Percentiles rank a stretch among this genome's conserved stretches.
Evolutionary conservation across 2,329 filamentous ascomycete species (phyloP).

Genomic region (Teratosphaeria pseudoeucalypti): DNA sequence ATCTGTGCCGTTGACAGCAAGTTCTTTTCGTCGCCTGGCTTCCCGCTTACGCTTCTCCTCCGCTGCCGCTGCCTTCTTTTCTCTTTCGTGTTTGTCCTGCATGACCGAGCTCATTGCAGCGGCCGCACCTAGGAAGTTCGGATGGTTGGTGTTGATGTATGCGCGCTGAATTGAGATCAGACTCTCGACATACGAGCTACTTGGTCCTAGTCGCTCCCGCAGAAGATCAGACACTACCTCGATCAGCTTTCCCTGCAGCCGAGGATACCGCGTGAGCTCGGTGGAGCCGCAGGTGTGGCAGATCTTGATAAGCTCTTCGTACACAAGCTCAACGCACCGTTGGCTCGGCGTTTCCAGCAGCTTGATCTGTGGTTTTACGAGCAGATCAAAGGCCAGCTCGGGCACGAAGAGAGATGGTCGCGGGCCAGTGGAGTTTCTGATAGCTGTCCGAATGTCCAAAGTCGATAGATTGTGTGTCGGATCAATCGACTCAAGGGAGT

Average conservation of each 20-base stretch:
- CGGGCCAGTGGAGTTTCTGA: conserved; percentile 93
- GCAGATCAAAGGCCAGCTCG: conserved; percentile 90
- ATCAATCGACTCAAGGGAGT: conserved; percentile 89
- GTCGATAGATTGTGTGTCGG: conserved; percentile 91
- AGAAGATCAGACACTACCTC: conserved; percentile 95
- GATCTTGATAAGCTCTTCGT: conserved; percentile 98
- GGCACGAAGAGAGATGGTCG: conserved; percentile 93
- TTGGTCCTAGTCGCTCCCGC: conserved; percentile 80
- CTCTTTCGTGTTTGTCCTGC: conserved; percentile 84
- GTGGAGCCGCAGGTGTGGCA: conserved; percentile 96
- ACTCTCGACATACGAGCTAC: conserved; percentile 86
- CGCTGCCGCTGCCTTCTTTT: conserved; percentile 67
- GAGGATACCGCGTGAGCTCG: conserved; percentile 82
- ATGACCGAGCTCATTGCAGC: conserved; percentile 97
- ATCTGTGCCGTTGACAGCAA: conserved; percentile 61
- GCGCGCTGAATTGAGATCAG: conserved; percentile 94
- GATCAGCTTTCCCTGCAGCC: conserved; percentile 91
- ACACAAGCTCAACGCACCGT: conserved; percentile 92
- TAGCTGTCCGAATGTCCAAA: conserved; percentile 90
- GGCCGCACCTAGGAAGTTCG: conserved; percentile 93
- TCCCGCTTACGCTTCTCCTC: conserved; percentile 84
- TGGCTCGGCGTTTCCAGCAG: conserved; percentile 89
- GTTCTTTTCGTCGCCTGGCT: conserved; percentile 69
- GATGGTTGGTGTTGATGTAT: conserved; percentile 99
- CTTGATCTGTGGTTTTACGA: conserved; percentile 98